Percentiles rank a stretch among this genome's conserved stretches.
These are phyloP conservation scores for Rhodomyrtus psidioides DNA, from an alignment of 441 rosid genomes.

Conservation along the genomic window DNA sequence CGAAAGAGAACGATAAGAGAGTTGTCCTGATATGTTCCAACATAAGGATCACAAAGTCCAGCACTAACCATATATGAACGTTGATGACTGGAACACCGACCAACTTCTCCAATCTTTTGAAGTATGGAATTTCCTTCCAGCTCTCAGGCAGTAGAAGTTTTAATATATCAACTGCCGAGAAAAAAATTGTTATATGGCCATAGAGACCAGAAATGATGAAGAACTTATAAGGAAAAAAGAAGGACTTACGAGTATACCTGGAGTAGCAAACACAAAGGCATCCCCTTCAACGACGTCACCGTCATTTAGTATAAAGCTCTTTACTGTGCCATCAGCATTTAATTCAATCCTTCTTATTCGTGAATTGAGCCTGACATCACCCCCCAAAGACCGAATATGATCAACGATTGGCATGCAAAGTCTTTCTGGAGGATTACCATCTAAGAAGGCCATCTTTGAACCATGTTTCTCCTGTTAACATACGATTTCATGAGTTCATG, in stretches of 20 bases:
- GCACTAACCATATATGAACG: conserved; percentile 87
- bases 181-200: conserved; percentile 4
- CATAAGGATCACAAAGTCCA: background rate
- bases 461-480: conserved; percentile 84
- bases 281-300: conserved; percentile 74
- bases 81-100: conserved; percentile 96
- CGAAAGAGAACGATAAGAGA: background rate
- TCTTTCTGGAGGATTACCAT: conserved; percentile 96
- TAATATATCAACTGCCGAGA: conserved; percentile 61
- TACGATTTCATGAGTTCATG: background rate
- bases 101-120: conserved; percentile 79
- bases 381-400: conserved; percentile 72
- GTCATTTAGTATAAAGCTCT: conserved; percentile 52
- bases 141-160: conserved; percentile 84
- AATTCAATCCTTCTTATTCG: conserved; percentile 79
- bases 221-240: background rate
- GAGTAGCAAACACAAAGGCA: conserved; percentile 80
- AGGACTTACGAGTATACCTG: conserved; percentile 38
- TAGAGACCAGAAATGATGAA: background rate
- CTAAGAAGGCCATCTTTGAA: conserved; percentile 95
- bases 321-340: conserved; percentile 70
- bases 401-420: conserved; percentile 86
- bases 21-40: background rate
- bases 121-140: conserved; percentile 80
- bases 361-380: conserved; percentile 76